A percentile compares a stretch with the other conserved stretches of the same genome.
Conservation (phyloP, 2,329 filamentous ascomycete species). For the Aspergillus sp. region DNA sequence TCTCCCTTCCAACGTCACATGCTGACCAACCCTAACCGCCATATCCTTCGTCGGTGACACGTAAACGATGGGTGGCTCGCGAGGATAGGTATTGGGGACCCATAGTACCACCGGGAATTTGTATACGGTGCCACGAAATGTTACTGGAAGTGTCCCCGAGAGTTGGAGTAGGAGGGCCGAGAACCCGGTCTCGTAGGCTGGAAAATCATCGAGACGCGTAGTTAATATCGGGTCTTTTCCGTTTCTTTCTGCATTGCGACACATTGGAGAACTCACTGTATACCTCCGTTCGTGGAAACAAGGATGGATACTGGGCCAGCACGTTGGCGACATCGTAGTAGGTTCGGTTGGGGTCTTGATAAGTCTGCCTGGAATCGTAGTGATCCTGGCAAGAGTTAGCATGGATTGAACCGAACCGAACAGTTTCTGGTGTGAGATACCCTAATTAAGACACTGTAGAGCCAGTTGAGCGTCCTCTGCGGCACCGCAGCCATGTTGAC, state of each 20-base stretch:
- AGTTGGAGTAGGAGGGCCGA: constrained; percentile 85
- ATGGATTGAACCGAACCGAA: background rate
- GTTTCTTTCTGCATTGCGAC: background rate
- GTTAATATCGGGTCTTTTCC: background rate
- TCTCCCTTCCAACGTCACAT: constrained; percentile 89
- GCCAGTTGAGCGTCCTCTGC: constrained; percentile 90
- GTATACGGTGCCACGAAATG: constrained; percentile 85
- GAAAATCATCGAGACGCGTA: constrained; percentile 2
- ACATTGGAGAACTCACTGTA: constrained; percentile 70
- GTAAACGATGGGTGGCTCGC: constrained; percentile 81
- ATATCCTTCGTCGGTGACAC: constrained; percentile 86
- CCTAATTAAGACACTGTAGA: constrained; percentile 84
- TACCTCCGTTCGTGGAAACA: constrained; percentile 86
- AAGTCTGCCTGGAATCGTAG: constrained; percentile 65
- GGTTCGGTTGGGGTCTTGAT: constrained; percentile 86
- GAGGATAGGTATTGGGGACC: constrained; percentile 87
- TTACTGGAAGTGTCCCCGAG: constrained; percentile 83
- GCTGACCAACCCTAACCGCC: constrained; percentile 86
- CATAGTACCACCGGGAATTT: constrained; percentile 90
- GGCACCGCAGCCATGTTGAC: constrained; percentile 65
- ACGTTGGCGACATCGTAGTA: constrained; percentile 88
- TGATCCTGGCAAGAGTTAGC: constrained; percentile 28
- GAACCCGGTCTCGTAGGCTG: constrained; percentile 84
- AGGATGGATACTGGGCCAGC: constrained; percentile 73
- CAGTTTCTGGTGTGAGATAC: constrained; percentile 44